phyloP scores from a whole-genome alignment of 495 filamentous ascomycete species.

The Trichoderma gamsii region DNA sequence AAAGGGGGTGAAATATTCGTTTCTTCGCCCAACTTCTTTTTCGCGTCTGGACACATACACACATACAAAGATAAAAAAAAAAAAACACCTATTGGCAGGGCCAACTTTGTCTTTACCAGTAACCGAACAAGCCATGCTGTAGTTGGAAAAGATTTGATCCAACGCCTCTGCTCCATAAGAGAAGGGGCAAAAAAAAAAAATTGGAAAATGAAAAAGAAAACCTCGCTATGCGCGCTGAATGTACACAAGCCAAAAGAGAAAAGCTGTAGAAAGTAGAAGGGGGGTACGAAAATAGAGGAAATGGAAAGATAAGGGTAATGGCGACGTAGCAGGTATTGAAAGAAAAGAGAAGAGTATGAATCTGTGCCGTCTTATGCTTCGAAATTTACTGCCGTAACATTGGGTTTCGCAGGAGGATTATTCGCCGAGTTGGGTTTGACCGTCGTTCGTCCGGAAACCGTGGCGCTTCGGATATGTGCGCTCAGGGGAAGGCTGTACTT shows the following conservation, averaged over 20 bases:
- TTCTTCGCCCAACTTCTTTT: background rate
- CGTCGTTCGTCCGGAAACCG: constrained; percentile 43
- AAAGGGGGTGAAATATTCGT: background rate
- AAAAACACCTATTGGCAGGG: background rate
- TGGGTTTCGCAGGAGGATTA: constrained; percentile 34
- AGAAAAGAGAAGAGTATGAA: constrained; percentile 15
- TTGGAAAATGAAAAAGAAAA: constrained; percentile 16
- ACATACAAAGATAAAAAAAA: background rate
- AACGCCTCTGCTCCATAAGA: constrained; percentile 30
- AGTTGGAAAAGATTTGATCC: constrained; percentile 20
- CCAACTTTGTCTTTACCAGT: constrained; percentile 4
- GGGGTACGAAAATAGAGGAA: constrained; percentile 20
- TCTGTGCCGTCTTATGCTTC: constrained; percentile 13
- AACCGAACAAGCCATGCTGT: constrained; percentile 10
- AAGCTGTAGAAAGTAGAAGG: constrained; percentile 21
- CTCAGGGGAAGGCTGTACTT: constrained; percentile 85
- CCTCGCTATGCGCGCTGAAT: constrained; percentile 29
- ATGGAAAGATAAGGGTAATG: background rate
- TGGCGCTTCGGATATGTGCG: constrained; percentile 52
- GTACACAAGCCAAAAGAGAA: constrained; percentile 19
- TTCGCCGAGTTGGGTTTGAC: constrained; percentile 47
- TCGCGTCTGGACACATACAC: background rate
- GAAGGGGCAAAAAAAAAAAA: no score
- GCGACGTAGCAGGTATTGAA: background rate
- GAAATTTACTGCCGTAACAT: constrained; percentile 20